Evolutionary conservation across 2,329 filamentous ascomycete species (phyloP).

Genomic region (Colletotrichum musicola): DNA sequence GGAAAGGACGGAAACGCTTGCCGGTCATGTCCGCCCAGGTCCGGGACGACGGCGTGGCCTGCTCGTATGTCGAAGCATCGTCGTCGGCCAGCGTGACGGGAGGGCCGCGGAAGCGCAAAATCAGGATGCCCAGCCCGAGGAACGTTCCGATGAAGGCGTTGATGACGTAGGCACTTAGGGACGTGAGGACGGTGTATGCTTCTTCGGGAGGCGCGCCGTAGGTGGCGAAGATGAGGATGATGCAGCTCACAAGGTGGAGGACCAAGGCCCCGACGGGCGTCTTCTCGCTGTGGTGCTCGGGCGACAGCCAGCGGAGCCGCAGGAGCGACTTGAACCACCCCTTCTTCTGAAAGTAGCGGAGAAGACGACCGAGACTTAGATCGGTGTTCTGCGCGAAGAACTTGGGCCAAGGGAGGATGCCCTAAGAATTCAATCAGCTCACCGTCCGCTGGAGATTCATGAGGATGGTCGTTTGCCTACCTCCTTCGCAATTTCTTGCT

Average conservation of each 20-base stretch:
- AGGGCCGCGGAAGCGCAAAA: constrained; percentile 50
- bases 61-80: constrained; percentile 17
- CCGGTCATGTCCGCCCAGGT: constrained; percentile 51
- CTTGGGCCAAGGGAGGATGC: constrained; percentile 62
- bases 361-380: constrained; percentile 49
- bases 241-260: constrained; percentile 50
- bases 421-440: constrained; percentile 41
- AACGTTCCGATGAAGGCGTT: constrained; percentile 51
- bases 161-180: constrained; percentile 49
- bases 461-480: neutral
- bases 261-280: constrained; percentile 52
- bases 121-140: constrained; percentile 51
- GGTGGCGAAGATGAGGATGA: constrained; percentile 52
- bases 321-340: constrained; percentile 47
- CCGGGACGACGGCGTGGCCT: constrained; percentile 29
- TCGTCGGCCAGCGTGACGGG: constrained; percentile 42
- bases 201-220: constrained; percentile 43
- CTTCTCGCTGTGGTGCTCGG: constrained; percentile 51
- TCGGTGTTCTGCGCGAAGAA: constrained; percentile 59
- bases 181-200: constrained; percentile 50
- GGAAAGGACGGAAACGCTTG: constrained; percentile 45
- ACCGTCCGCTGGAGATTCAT: neutral
- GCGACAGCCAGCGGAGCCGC: constrained; percentile 47
- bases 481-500: constrained; percentile 72
- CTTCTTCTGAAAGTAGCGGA: constrained; percentile 48